These are phyloP conservation scores for Hymenoscyphus fraxineus DNA, from an alignment of 2,329 filamentous ascomycete genomes.

Conservation along the genomic window DNA sequence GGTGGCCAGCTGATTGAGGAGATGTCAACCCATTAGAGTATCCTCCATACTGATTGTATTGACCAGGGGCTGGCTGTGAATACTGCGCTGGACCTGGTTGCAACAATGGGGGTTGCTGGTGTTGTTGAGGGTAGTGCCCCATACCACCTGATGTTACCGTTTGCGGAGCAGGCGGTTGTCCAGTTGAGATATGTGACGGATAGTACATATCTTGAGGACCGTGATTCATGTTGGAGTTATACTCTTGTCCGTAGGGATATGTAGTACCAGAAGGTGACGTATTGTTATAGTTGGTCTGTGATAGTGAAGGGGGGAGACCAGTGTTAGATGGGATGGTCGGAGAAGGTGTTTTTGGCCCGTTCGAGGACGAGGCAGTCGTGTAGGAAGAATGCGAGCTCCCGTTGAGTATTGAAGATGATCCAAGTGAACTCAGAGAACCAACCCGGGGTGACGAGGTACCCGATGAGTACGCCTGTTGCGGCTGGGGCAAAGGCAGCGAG, in stretches of 20 bases:
- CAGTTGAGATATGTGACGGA: constrained; percentile 71
- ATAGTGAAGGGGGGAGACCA: constrained; percentile 40
- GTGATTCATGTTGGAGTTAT: constrained; percentile 69
- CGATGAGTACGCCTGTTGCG: constrained; percentile 60
- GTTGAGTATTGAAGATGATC: constrained; percentile 50
- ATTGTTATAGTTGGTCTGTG: constrained; percentile 34
- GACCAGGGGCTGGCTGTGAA: constrained; percentile 46
- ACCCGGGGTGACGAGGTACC: constrained; percentile 72
- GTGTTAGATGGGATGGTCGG: constrained; percentile 57
- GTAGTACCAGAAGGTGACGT: constrained; percentile 37
- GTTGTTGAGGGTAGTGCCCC: constrained; percentile 72
- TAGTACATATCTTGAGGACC: constrained; percentile 82
- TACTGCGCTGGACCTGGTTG: constrained; percentile 71
- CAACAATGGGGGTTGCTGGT: constrained; percentile 71
- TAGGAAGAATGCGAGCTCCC: constrained; percentile 54
- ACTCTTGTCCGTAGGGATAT: constrained; percentile 40
- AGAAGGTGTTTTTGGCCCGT: constrained; percentile 74
- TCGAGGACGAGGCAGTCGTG: constrained; percentile 48
- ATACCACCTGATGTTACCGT: constrained; percentile 71
- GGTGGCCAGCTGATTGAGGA: constrained; percentile 65
- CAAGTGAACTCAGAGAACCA: constrained; percentile 63
- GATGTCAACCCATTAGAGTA: constrained; percentile 77
- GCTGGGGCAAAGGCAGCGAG: constrained; percentile 65
- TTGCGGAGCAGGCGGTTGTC: constrained; percentile 70
- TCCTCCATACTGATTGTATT: constrained; percentile 64